Percentiles rank a stretch among this genome's conserved stretches.
Conservation (phyloP, 441 rosid genomes). For the Lepidium campestre region DNA sequence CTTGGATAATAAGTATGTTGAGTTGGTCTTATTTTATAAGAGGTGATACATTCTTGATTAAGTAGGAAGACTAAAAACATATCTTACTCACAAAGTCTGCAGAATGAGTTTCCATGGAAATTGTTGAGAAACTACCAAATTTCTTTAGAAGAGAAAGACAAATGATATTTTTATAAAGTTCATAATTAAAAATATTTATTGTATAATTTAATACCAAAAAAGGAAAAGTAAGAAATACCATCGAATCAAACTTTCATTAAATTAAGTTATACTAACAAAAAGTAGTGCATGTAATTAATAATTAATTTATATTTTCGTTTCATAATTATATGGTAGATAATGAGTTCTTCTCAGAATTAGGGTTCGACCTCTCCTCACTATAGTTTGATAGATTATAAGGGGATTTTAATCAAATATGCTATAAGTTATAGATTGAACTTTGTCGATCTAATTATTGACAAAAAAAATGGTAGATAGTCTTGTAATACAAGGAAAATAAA, state of each 20-base stretch:
- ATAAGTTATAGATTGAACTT: no score
- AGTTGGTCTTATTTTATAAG: conserved; percentile 18
- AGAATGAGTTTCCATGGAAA: conserved; percentile 17
- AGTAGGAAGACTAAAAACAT: conserved; percentile 17
- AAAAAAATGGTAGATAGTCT: background rate
- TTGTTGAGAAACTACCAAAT: conserved; percentile 23
- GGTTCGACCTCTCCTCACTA: no score
- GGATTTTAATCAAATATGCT: no score
- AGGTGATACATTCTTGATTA: background rate
- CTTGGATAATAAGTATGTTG: conserved; percentile 6
- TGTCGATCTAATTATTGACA: no score
- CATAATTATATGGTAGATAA: no score
- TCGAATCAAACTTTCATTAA: background rate
- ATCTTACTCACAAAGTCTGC: conserved; percentile 23
- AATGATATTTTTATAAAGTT: background rate
- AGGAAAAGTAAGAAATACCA: background rate
- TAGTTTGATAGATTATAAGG: no score
- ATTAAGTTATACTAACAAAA: background rate
- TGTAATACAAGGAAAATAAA: background rate
- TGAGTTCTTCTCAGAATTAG: no score
- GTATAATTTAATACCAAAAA: background rate
- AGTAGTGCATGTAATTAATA: background rate
- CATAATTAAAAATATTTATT: background rate
- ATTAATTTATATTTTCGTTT: background rate
- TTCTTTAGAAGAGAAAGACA: background rate